These are phyloP conservation scores for Amanita subjunquillea DNA, from an alignment of 768 basidiomycete genomes.

Conservation along the genomic window DNA sequence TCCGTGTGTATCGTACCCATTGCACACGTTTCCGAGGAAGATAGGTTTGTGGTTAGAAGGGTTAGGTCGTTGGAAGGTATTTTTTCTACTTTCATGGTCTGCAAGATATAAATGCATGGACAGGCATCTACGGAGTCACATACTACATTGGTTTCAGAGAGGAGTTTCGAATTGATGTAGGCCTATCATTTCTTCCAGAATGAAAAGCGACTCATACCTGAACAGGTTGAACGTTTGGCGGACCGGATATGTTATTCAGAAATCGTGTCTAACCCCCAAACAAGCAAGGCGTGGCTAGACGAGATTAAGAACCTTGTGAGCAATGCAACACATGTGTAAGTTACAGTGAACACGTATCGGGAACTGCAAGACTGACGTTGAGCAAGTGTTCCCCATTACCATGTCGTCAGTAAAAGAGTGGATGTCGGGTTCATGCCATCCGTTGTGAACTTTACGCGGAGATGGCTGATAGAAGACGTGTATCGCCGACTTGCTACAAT, in stretches of 20 bases:
- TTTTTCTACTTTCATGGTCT: neutral
- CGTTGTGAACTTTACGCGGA: slow-evolving; percentile 32
- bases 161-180: slow-evolving; percentile 36
- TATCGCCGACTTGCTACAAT: slow-evolving; percentile 54
- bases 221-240: slow-evolving; percentile 34
- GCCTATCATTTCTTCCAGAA: neutral
- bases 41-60: slow-evolving; percentile 49
- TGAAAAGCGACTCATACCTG: neutral
- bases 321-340: slow-evolving; percentile 49
- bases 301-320: slow-evolving; percentile 31
- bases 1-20: slow-evolving; percentile 43
- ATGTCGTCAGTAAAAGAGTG: slow-evolving; percentile 35
- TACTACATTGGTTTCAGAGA: slow-evolving; percentile 59
- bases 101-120: neutral
- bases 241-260: slow-evolving; percentile 43
- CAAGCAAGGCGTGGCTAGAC: slow-evolving; percentile 19
- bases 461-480: slow-evolving; percentile 47
- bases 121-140: slow-evolving; percentile 52
- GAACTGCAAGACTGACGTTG: neutral
- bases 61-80: slow-evolving; percentile 44
- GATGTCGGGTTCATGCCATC: slow-evolving; percentile 21
- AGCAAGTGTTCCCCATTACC: slow-evolving; percentile 46
- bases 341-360: neutral
- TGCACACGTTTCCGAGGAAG: slow-evolving; percentile 34
- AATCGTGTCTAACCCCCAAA: slow-evolving; percentile 22